phyloP scores from a whole-genome alignment of 2,329 filamentous ascomycete genomes.

The Escovopsis sp. region DNA sequence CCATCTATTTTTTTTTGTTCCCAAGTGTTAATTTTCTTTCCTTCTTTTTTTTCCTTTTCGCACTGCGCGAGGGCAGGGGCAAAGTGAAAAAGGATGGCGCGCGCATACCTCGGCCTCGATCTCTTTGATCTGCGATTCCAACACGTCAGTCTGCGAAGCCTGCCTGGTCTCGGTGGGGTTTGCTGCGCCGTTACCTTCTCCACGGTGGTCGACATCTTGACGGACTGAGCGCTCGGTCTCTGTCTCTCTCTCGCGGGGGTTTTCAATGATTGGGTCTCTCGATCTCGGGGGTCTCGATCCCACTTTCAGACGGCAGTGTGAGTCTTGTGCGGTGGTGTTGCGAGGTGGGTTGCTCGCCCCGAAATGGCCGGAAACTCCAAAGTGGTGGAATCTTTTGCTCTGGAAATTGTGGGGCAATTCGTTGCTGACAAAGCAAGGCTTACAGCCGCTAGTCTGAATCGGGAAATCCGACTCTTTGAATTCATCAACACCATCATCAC shows the following conservation, averaged over 20 bases:
- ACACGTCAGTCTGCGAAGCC: conserved; percentile 2
- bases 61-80: not conserved
- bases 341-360: too few relatives aligned
- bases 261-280: not conserved
- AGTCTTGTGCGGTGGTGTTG: too few relatives aligned
- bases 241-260: not conserved
- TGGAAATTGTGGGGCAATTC: too few relatives aligned
- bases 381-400: too few relatives aligned
- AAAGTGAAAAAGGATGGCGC: not conserved
- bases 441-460: too few relatives aligned
- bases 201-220: conserved; percentile 87
- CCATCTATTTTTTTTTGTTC: conserved; percentile 48
- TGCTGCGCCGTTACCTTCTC: conserved; percentile 53
- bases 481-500: too few relatives aligned
- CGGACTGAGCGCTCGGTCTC: conserved; percentile 4
- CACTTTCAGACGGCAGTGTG: too few relatives aligned
- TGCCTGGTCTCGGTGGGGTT: not conserved
- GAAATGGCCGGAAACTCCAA: too few relatives aligned
- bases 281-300: too few relatives aligned
- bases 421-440: too few relatives aligned
- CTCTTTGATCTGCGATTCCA: conserved; percentile 66
- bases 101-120: conserved; percentile 78
- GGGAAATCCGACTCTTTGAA: too few relatives aligned
- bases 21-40: not conserved
- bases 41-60: too few relatives aligned